Evolutionary conservation across 768 basidiomycete genomes (phyloP).

Genomic region (Hortiboletus flavorubellus): DNA sequence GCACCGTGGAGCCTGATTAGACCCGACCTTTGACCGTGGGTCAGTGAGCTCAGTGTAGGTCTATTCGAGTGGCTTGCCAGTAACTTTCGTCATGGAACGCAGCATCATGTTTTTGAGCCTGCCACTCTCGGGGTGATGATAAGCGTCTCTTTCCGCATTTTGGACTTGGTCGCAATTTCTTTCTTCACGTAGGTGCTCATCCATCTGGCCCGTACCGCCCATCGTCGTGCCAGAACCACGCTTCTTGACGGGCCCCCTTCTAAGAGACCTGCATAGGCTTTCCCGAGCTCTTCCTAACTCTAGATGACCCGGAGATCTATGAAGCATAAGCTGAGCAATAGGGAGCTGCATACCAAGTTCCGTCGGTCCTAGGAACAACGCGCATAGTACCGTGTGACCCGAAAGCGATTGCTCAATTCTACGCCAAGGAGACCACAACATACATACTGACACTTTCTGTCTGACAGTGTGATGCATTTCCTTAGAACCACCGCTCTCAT

Average conservation of each 20-base stretch:
- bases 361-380: conserved; percentile 37
- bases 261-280: conserved; percentile 41
- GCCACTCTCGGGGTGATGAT: background rate
- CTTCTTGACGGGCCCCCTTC: conserved; percentile 42
- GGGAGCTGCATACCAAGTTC: conserved; percentile 44
- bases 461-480: conserved; percentile 31
- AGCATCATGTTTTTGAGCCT: background rate
- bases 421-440: conserved; percentile 46
- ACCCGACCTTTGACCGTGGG: too few species aligned
- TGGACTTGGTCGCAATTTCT: conserved; percentile 13
- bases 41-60: too few species aligned
- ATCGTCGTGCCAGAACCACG: conserved; percentile 26
- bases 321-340: conserved; percentile 47
- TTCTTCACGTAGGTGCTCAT: conserved; percentile 16
- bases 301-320: conserved; percentile 36
- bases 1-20: too few species aligned
- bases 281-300: conserved; percentile 25
- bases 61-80: too few species aligned
- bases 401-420: conserved; percentile 51
- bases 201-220: conserved; percentile 4
- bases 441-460: conserved; percentile 27
- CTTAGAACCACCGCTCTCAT: too few species aligned
- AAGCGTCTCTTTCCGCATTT: background rate
- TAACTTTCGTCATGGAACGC: too few species aligned
- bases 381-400: conserved; percentile 43